Evolutionary conservation across 2,329 filamentous ascomycete genomes (phyloP), one percentile per base, ranked within the genome.

Genomic region (Arthrocladium fulminans): DNA sequence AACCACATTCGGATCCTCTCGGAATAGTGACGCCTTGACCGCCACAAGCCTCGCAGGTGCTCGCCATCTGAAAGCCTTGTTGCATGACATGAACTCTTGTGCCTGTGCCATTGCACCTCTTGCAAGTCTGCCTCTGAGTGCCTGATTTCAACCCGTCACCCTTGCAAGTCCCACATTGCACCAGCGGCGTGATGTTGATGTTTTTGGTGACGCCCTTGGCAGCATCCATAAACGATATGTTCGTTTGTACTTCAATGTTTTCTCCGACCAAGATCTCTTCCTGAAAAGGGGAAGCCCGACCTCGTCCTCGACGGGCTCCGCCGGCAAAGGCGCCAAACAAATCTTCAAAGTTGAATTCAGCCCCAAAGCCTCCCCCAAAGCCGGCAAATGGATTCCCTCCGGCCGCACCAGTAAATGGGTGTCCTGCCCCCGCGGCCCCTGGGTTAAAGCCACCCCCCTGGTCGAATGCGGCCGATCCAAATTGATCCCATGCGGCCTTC

Each of bases 261-360:
- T 97, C 88, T 52, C 92, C 92, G n/a, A 95, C 84, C 57, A 94
- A 64, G 17, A 94, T 80, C 58, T 83, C 75, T 64, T 94, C 84
- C 59, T 88, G 79, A 62, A 92, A 92, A 9, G 85, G 83, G 47
- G 76, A 81, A 30, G 77, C 74, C n/a, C 73, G 69, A 32, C 74
- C 50, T 65, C 75, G 57, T 58, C 75, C 69, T 45, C 77, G 69
- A 20, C 79, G 75, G 9, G 19, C 34, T 29, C 80, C 77, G 3
- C 77, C 84, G 2, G 81, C 76, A 62, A 96, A 96, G 6, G 88
- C 88, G 45, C 83, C 86, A 65, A 98, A 97, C 9, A 98, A 73
- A 66, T 98, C 92, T 54, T 97, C 92, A 56, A 98, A 95, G 64
- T 94, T 94, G 73, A 97, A 89, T 55, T 89, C 86, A 1, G 78